Conservation (phyloP, 2,329 filamentous ascomycete genomes). For the Plectosphaerella plurivora region DNA sequence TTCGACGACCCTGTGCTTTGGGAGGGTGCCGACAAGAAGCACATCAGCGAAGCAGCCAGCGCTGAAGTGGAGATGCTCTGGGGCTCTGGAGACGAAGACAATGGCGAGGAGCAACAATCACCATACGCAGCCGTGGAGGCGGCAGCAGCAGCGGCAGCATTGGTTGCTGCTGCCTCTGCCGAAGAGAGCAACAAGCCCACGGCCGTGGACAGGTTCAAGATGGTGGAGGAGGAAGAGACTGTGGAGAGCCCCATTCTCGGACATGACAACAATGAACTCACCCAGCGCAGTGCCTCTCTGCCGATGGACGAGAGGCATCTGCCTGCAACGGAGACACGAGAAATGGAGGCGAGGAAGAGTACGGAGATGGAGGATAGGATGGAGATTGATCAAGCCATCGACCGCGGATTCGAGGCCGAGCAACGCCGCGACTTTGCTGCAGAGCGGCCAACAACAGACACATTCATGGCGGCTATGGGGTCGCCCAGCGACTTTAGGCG, state of each 20-base stretch:
- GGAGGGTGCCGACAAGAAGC: constrained; percentile 37
- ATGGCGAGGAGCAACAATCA: constrained; percentile 3
- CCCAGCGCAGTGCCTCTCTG: neutral
- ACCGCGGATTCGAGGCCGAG: constrained; percentile 21
- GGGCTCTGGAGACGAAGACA: constrained; percentile 16
- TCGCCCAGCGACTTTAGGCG: constrained; percentile 30
- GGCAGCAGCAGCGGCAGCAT: neutral
- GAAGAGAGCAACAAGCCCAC: constrained; percentile 7
- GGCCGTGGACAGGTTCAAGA: constrained; percentile 8
- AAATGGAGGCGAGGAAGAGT: constrained; percentile 16
- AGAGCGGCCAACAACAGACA: neutral
- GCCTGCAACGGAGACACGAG: neutral
- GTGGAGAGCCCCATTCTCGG: constrained; percentile 35
- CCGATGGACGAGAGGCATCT: neutral
- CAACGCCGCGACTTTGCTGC: constrained; percentile 15
- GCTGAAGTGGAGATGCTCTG: constrained; percentile 25
- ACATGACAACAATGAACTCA: constrained; percentile 9
- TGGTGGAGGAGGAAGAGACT: constrained; percentile 19
- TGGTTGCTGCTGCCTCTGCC: neutral
- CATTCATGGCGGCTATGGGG: constrained; percentile 7
- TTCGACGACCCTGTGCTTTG: constrained; percentile 40
- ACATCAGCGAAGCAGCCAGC: constrained; percentile 13
- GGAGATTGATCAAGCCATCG: constrained; percentile 12
- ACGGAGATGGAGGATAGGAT: constrained; percentile 3
- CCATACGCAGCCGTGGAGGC: neutral